Evolutionary conservation across 2,329 filamentous ascomycete species (phyloP).

Genomic region (Clarireedia sp.): DNA sequence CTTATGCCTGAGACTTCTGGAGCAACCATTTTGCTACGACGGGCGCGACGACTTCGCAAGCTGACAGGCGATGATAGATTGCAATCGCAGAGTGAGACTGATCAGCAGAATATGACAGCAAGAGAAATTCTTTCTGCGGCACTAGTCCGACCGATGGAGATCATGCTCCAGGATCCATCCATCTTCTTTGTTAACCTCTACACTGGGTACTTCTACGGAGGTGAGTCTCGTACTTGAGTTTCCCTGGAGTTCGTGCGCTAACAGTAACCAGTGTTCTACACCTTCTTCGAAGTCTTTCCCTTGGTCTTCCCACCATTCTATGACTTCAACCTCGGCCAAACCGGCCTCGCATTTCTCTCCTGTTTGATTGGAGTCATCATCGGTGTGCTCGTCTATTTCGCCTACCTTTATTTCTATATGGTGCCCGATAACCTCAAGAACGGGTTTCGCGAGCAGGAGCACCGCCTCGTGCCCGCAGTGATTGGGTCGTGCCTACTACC

Average conservation of each 20-base stretch:
- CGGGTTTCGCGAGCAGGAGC: no score
- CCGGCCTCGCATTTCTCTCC: not conserved
- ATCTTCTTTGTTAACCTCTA: conserved; percentile 53
- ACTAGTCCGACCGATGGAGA: conserved; percentile 12
- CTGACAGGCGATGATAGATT: conserved; percentile 42
- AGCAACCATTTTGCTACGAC: conserved; percentile 51
- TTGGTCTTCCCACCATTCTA: conserved; percentile 4
- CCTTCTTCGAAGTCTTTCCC: conserved; percentile 10
- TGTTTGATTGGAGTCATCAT: no score
- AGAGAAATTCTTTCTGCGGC: conserved; percentile 35
- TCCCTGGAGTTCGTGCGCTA: no score
- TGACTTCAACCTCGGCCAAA: not conserved
- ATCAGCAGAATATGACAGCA: conserved; percentile 46
- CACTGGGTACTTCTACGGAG: conserved; percentile 11
- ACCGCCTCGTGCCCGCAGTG: conserved; percentile 46
- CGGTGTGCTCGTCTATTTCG: no score
- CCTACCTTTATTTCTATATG: no score
- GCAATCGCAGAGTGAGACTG: conserved; percentile 56
- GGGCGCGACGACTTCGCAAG: conserved; percentile 53
- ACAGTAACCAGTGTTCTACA: conserved; percentile 1
- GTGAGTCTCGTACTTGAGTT: no score
- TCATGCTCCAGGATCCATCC: conserved; percentile 27
- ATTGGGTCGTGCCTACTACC: conserved; percentile 43
- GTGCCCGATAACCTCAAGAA: no score
- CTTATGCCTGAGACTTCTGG: conserved; percentile 57